These are phyloP conservation scores for Eurotiales sp. DNA, from an alignment of 2,329 filamentous ascomycete genomes.

Conservation along the genomic window DNA sequence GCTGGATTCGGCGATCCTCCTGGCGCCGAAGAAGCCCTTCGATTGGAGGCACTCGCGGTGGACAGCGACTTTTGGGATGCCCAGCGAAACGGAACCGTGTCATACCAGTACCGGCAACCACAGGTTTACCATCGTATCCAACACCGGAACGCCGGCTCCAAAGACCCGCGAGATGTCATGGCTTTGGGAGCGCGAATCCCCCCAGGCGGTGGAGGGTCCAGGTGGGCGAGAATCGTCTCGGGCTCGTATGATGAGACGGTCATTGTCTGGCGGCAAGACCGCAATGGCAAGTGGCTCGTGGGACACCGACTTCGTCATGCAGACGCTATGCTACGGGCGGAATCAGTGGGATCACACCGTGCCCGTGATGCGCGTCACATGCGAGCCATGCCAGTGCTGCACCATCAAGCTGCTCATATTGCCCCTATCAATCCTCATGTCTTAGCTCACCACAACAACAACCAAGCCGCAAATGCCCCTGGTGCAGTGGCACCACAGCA, in stretches of 20 bases:
- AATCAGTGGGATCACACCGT: conserved; percentile 9
- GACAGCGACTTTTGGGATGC: conserved; percentile 69
- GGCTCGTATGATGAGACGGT: conserved; percentile 95
- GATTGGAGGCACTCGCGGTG: conserved; percentile 65
- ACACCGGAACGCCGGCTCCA: conserved; percentile 64
- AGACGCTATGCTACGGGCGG: conserved; percentile 43
- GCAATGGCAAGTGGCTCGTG: conserved; percentile 78
- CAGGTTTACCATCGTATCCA: background rate
- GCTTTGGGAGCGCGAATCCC: conserved; percentile 82
- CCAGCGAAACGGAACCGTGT: conserved; percentile 43
- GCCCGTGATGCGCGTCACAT: conserved; percentile 13
- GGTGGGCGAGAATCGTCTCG: conserved; percentile 91
- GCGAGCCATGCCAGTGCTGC: conserved; percentile 22
- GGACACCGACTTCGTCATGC: conserved; percentile 69
- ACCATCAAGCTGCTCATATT: conserved; percentile 20
- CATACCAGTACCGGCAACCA: conserved; percentile 37
- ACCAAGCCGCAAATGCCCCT: background rate
- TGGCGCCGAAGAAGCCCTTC: conserved; percentile 71
- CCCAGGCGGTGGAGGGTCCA: conserved; percentile 83
- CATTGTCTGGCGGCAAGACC: conserved; percentile 87
- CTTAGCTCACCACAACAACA: conserved; percentile 25
- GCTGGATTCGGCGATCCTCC: conserved; percentile 88
- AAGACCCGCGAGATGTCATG: conserved; percentile 66
- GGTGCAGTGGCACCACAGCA: background rate
- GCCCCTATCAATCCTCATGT: background rate